Evolutionary conservation across 148 eudicot genomes (phyloP), one percentile per base, ranked within the genome.

Genomic region (Arbutus unedo): DNA sequence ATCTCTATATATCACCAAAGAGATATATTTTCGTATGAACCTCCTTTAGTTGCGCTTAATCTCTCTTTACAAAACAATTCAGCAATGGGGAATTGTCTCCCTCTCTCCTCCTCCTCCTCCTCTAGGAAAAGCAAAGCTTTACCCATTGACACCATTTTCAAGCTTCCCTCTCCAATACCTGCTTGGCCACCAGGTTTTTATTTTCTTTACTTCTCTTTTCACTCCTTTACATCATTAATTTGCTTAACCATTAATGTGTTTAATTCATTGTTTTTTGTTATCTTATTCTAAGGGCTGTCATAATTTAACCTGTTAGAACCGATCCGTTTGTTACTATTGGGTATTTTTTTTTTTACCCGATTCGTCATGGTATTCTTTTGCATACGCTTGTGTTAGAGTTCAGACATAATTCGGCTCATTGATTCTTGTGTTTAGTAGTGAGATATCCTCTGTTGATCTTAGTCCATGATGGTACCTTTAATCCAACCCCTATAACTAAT

Each of bases 161-260:
- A 87, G 73, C 77, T 87, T 75, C 87, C 86, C 6, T 84, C 89
- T 81, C 81, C 89, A 75, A 47, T 75, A 43, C 85, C 89, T 1
- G 13, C 83, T 60, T 84, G 87, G 89, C 85, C 89, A 74, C 77
- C 80, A 87, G 89, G 89, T 87, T 68, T 59, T 75, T 1, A 78
- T 44, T 51, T 18, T 49, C 43, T 79, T 14, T 67, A 23, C 8
- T 80, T 55, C 43, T 54, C 45, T 14, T 54, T 16, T 75, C 44
- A 50, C 16, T 3, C 8, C 31, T 62, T 62, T 10, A 62, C 68
- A 62, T 62, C 14, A 62, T 62, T 62, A 62, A 8, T 8, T 62
- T 62, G 31, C 38, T n/a, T 60, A 14, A n/a, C 8, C 67, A 7
- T 60, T 60, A 31, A 31, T 31, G 18, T 60, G 45, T 4, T 14